Base-by-base conservation (phyloP, 306 rosid species). In the Benincasa hispida region DNA sequence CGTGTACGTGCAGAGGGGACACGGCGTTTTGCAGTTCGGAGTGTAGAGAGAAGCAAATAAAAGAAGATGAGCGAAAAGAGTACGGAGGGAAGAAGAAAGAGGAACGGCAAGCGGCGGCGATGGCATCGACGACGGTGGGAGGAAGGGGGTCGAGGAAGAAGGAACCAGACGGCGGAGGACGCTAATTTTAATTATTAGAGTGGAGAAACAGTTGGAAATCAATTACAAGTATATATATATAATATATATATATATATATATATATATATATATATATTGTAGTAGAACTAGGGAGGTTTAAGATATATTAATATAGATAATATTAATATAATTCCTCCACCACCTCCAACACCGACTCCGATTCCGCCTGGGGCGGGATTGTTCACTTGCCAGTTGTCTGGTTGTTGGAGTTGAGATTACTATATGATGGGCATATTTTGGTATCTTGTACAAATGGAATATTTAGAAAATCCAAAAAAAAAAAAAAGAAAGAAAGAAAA, bases 21-120 rank as follows among this genome's bases (percentile, higher is more conserved):
- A 79, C 91, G 1, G 98, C 97, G 22, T 93, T 93, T 84, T 93
- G 98, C 83, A 93, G 97, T 81, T 84, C 76, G 66, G 98, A 93
- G 84, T 93, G 98, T 76, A 88, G 98, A 78, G 97, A 90, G 88
- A 41, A 86, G 79, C 93, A 87, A 80, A 93, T 93, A 76, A 91
- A 86, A 76, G 83, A 86, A 54, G 98, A 91, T 21, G 84, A 82
- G 82, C 83, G 84, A 63, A 81, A 75, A 72, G 91, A 89, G 84
- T 76, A 75, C 34, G 32, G 55, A 12, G 21, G 35, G 24, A 76
- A 58, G 54, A 54, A 27, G 34, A 72, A 30, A 27, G 78, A 76
- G 27, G 24, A 12, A 2, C 69, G 78, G 19, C 54, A 14, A 22
- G 50, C 55, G 6, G 5, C 57, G 56, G n/a, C 0, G 51, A 45